These are phyloP conservation scores for Picochlorum sp. DNA, from an alignment of 139 green algal genomes.

Conservation along the genomic window DNA sequence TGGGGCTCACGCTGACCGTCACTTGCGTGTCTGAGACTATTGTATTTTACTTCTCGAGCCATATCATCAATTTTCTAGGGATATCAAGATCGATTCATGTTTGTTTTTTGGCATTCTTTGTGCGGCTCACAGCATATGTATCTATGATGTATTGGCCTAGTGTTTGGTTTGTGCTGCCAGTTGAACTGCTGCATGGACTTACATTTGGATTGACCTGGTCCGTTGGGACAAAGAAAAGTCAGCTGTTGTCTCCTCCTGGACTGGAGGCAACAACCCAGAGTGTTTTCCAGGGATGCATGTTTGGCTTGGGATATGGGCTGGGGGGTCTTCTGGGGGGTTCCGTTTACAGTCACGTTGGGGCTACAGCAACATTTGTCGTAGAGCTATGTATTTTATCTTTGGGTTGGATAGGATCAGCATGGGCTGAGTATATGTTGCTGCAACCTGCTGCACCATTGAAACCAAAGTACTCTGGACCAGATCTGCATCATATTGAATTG, in stretches of 20 bases:
- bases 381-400: conserved; percentile 12
- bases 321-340: conserved; percentile 18
- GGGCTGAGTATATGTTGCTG: not conserved
- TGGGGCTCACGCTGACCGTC: conserved; percentile 26
- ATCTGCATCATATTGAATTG: no score
- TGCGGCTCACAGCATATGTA: conserved; percentile 24
- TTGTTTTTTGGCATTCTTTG: conserved; percentile 28
- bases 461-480: no score
- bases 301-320: conserved; percentile 24
- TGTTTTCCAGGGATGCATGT: conserved; percentile 27
- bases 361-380: conserved; percentile 15
- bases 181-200: conserved; percentile 38
- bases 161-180: conserved; percentile 28
- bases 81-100: conserved; percentile 24
- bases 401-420: conserved; percentile 13
- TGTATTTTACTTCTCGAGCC: conserved; percentile 24
- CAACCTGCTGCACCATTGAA: no score
- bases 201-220: conserved; percentile 39
- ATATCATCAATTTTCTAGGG: conserved; percentile 17
- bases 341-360: conserved; percentile 19
- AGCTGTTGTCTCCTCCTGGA: conserved; percentile 22
- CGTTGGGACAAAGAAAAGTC: conserved; percentile 19
- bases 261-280: conserved; percentile 31
- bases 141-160: conserved; percentile 13
- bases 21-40: conserved; percentile 26